Evolutionary conservation across 2,329 filamentous ascomycete genomes (phyloP), one percentile per base, ranked within the genome.

Genomic region (Neopestalotiopsis rosae): DNA sequence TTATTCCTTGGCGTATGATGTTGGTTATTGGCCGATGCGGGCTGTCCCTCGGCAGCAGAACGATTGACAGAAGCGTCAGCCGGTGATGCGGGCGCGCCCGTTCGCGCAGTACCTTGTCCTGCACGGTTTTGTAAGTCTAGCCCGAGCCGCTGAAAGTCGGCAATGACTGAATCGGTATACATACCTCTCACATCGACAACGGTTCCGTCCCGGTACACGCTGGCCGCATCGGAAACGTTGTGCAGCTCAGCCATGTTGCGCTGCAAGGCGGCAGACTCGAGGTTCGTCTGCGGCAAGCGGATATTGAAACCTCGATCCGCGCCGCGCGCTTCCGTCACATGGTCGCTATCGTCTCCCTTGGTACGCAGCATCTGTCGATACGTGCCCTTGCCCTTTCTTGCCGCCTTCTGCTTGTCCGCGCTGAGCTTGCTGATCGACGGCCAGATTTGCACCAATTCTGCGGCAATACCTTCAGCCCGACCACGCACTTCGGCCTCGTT

Each of bases 191-290:
- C 57, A 17, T 66, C 69, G 24, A 69, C 63, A 34, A 77, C 56
- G 59, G 73, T 77, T 61, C 77, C 76, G 1, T 74, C 73, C 3
- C 76, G 72, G 65, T 74, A 78, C 12, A 78, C 70, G 65, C 75
- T 77, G 14, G 45, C 45, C 45, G 32, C 68, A 12, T 68, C 65
- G n/a, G 56, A 49, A 38, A 67, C 38, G 20, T 57, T 59, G 24
- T 68, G 49, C 67, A 71, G 62, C 28, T 73, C 74, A 2, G 71
- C 69, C 38, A 57, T 64, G 42, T 61, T 68, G 63, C 74, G 71
- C 45, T 72, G 73, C 14, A 68, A 68, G 40, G 72, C 72, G 3
- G 75, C 72, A 3, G 66, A 69, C 2, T 74, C 67, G 9, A 40
- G 42, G 30, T 74, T 70, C 14, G 72, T 65, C 14, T 12, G 12